These are phyloP conservation scores for Tuber calosporum DNA, from an alignment of 495 filamentous ascomycete species.

Conservation along the genomic window DNA sequence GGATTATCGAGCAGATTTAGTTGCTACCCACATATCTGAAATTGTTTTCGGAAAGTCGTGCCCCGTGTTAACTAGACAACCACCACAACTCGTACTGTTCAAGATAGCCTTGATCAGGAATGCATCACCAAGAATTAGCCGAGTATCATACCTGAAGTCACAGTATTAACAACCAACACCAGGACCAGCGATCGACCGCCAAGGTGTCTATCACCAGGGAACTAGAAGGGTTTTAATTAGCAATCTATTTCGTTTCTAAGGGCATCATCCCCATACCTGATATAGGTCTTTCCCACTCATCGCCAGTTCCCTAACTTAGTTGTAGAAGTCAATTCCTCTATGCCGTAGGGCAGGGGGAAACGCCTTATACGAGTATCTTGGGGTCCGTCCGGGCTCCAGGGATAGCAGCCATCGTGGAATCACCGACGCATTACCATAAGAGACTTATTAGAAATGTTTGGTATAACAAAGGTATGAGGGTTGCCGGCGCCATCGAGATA, in stretches of 20 bases:
- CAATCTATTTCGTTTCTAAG: neutral
- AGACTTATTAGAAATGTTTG: neutral
- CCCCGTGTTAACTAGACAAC: neutral
- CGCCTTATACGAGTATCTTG: neutral
- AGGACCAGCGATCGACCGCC: neutral
- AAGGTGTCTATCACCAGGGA: constrained; percentile 1
- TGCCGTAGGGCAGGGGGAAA: neutral
- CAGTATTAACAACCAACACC: neutral
- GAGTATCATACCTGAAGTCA: neutral
- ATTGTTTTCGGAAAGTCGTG: neutral
- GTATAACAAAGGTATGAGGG: neutral
- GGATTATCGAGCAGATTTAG: neutral
- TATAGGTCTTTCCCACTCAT: constrained; percentile 1
- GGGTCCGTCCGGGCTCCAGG: neutral
- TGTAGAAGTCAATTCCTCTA: neutral
- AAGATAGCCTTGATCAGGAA: neutral
- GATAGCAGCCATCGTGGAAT: neutral
- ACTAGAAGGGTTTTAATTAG: neutral
- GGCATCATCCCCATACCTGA: neutral
- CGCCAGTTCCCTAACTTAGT: neutral
- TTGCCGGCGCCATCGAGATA: neutral
- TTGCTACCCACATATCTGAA: neutral
- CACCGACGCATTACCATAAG: neutral
- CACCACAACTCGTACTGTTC: neutral
- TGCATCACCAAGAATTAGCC: neutral